Evolutionary conservation across 2,329 filamentous ascomycete genomes (phyloP).

Genomic region (Ceratocystiopsis brevicomis): DNA sequence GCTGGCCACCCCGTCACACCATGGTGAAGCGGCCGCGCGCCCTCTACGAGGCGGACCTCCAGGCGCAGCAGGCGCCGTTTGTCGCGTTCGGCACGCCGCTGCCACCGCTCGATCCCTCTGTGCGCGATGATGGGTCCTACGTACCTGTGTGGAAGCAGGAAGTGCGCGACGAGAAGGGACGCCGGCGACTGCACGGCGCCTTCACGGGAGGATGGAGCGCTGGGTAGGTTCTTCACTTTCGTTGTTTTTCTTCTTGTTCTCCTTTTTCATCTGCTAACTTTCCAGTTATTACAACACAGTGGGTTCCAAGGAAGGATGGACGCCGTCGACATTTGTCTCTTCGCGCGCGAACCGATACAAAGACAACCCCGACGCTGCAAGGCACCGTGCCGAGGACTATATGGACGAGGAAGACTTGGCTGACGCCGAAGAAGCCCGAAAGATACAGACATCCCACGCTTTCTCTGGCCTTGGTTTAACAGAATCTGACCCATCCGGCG

Average conservation of each 20-base stretch:
- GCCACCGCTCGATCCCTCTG: slow-evolving; percentile 54
- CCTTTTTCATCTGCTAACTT: neutral
- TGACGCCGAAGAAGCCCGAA: slow-evolving; percentile 61
- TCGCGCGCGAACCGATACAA: slow-evolving; percentile 64
- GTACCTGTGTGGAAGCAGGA: slow-evolving; percentile 97
- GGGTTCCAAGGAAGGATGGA: slow-evolving; percentile 96
- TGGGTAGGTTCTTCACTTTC: slow-evolving; percentile 40
- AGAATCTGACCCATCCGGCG: slow-evolving; percentile 30
- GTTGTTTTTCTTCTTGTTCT: neutral
- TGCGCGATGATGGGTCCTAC: slow-evolving; percentile 78
- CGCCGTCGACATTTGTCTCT: slow-evolving; percentile 78
- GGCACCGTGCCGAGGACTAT: slow-evolving; percentile 66
- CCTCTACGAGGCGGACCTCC: slow-evolving; percentile 57
- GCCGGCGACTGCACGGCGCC: slow-evolving; percentile 82
- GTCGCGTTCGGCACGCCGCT: slow-evolving; percentile 71
- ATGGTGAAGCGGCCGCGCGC: slow-evolving; percentile 74
- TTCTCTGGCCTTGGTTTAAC: slow-evolving; percentile 63
- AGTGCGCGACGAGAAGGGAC: slow-evolving; percentile 76
- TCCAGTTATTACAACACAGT: slow-evolving; percentile 89
- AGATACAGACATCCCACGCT: slow-evolving; percentile 50
- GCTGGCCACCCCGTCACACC: neutral
- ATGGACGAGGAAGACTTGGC: slow-evolving; percentile 96
- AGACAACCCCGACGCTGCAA: slow-evolving; percentile 31
- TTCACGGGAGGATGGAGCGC: slow-evolving; percentile 95
- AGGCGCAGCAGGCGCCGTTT: slow-evolving; percentile 50